These are phyloP conservation scores for Euphorbia neoarborescens DNA, from an alignment of 441 rosid genomes.

Conservation along the genomic window DNA sequence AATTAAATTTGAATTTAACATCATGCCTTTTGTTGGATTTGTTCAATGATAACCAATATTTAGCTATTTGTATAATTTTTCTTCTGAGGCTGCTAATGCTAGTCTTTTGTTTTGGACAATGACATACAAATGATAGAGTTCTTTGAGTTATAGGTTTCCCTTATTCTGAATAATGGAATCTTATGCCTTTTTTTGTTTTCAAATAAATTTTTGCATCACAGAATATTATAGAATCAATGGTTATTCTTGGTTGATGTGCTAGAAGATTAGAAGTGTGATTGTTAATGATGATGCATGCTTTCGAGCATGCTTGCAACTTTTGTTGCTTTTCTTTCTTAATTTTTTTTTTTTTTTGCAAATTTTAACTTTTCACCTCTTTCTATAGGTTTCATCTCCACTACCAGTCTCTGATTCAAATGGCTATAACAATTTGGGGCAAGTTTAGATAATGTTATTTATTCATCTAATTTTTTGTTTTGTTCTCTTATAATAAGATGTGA, in stretches of 20 bases:
- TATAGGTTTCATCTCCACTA: constrained; percentile 47
- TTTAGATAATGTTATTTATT: not conserved
- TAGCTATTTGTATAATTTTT: not conserved
- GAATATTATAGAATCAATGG: not conserved
- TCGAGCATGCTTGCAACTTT: not conserved
- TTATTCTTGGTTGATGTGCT: not conserved
- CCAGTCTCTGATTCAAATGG: constrained; percentile 48
- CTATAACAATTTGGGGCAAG: constrained; percentile 43
- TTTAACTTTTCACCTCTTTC: constrained; percentile 15
- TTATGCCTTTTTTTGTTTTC: not conserved
- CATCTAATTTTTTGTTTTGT: not conserved
- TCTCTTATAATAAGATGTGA: not conserved
- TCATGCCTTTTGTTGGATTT: not conserved
- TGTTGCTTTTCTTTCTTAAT: constrained; percentile 13
- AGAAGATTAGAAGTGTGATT: not conserved
- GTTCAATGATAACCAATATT: not conserved
- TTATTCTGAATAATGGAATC: not conserved
- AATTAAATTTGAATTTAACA: not conserved
- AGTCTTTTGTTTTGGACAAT: not conserved
- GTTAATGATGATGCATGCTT: not conserved
- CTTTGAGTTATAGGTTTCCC: not conserved
- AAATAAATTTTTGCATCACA: not conserved
- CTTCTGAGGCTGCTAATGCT: not conserved
- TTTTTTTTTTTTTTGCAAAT: constrained; percentile 7
- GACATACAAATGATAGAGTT: not conserved